phyloP scores from a whole-genome alignment of 306 rosid genomes.

The Sophora flavescens region DNA sequence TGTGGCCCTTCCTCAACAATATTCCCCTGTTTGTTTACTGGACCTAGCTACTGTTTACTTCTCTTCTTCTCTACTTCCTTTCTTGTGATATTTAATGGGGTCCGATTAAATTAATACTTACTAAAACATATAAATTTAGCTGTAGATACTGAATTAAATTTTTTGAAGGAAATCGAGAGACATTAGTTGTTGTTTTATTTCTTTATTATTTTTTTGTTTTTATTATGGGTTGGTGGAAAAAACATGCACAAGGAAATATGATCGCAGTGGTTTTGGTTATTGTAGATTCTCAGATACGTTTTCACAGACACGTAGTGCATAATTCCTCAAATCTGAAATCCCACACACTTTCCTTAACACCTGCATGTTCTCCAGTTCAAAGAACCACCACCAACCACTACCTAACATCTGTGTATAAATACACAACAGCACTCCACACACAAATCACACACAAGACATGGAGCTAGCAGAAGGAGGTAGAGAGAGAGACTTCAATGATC shows the following conservation, averaged over 20 bases:
- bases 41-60: background rate
- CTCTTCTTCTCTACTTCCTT: background rate
- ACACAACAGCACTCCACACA: background rate
- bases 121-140: background rate
- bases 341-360: slow-evolving; percentile 15
- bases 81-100: slow-evolving; percentile 24
- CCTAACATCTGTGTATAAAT: slow-evolving; percentile 32
- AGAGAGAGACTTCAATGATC: background rate
- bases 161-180: slow-evolving; percentile 3
- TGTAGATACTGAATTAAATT: background rate
- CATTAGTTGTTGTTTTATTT: background rate
- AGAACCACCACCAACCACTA: slow-evolving; percentile 13
- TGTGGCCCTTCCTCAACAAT: slow-evolving; percentile 30
- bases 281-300: slow-evolving; percentile 47
- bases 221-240: slow-evolving; percentile 41
- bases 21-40: background rate
- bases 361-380: slow-evolving; percentile 40
- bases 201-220: background rate
- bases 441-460: slow-evolving; percentile 27
- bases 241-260: slow-evolving; percentile 47
- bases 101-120: slow-evolving; percentile 7
- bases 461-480: slow-evolving; percentile 42
- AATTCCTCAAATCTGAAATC: slow-evolving; percentile 33
- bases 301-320: slow-evolving; percentile 52
- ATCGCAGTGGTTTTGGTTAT: slow-evolving; percentile 56